Evolutionary conservation across 192 early-diverging fungal species (phyloP).

Genomic region (Entomortierella parvispora): DNA sequence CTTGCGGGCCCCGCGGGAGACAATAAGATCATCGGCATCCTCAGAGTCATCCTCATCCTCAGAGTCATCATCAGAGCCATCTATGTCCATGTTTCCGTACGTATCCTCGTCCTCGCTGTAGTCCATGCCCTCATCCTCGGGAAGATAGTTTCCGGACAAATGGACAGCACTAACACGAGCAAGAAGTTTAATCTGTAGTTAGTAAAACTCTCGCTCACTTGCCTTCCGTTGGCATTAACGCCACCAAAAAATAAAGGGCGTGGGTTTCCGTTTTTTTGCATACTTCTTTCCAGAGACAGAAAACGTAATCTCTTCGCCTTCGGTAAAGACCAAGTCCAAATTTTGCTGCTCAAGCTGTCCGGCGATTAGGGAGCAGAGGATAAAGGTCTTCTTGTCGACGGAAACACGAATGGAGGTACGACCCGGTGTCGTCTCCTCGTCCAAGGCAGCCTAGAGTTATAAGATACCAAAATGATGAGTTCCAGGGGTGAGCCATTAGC

Average conservation of each 20-base stretch:
- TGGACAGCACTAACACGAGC: conserved; percentile 56
- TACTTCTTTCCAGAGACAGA: conserved; percentile 70
- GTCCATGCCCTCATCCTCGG: conserved; percentile 41
- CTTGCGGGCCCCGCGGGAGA: conserved; percentile 36
- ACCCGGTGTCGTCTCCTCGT: conserved; percentile 54
- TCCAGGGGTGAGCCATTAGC: too few relatives aligned
- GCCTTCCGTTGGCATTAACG: not conserved
- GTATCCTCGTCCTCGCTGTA: conserved; percentile 27
- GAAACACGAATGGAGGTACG: conserved; percentile 78
- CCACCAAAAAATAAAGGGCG: too few relatives aligned
- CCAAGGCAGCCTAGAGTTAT: conserved; percentile 75
- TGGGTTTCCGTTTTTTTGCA: too few relatives aligned
- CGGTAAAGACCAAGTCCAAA: conserved; percentile 72
- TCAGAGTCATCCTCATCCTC: conserved; percentile 12
- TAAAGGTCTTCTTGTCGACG: conserved; percentile 77
- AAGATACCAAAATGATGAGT: too few relatives aligned
- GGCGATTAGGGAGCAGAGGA: conserved; percentile 83
- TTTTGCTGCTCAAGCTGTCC: conserved; percentile 79
- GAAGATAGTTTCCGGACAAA: conserved; percentile 74
- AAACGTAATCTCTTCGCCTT: conserved; percentile 90
- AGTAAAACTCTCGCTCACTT: not conserved
- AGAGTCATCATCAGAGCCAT: conserved; percentile 40
- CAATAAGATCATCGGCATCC: conserved; percentile 8
- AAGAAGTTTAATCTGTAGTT: not conserved
- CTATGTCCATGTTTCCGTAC: conserved; percentile 29